A percentile compares a stretch with the other conserved stretches of the same genome.
Evolutionary conservation across 129 eudicot genomes (phyloP).

Genomic region (Escallonia herrerae): DNA sequence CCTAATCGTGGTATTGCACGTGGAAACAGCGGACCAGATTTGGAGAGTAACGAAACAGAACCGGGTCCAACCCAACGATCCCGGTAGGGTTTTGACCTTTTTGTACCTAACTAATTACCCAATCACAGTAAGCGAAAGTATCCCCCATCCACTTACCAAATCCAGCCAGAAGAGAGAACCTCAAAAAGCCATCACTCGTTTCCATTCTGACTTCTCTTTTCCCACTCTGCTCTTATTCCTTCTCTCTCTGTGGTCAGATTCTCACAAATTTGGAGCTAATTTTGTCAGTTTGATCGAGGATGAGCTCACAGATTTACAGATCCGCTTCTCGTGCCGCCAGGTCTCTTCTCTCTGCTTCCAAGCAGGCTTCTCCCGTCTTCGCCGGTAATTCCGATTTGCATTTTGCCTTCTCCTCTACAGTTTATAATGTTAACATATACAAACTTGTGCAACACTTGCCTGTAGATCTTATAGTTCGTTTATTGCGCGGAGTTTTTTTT

Average conservation of each 20-base stretch:
- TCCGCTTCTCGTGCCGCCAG: constrained; percentile 70
- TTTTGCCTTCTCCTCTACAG: no score
- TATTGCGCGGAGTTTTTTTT: no score
- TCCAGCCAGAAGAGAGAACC: not conserved
- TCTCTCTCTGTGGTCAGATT: constrained; percentile 12
- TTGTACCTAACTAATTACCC: not conserved
- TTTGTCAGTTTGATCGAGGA: constrained; percentile 17
- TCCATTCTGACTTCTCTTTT: not conserved
- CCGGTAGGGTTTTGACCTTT: constrained; percentile 13
- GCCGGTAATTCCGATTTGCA: constrained; percentile 32
- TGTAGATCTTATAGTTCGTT: no score
- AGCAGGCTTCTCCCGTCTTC: constrained; percentile 48
- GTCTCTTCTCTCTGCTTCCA: constrained; percentile 66
- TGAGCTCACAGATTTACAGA: constrained; percentile 77
- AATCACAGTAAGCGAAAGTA: not conserved
- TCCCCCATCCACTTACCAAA: not conserved
- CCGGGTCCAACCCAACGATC: not conserved
- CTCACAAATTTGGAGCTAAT: not conserved
- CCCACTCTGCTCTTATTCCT: not conserved
- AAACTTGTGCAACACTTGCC: no score
- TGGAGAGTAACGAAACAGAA: no score
- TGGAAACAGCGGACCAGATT: no score
- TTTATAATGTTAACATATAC: no score
- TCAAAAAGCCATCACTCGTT: not conserved
- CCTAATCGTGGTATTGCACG: no score